These are phyloP conservation scores for Albatrellus ellisii DNA, from an alignment of 768 basidiomycete genomes.

Conservation along the genomic window DNA sequence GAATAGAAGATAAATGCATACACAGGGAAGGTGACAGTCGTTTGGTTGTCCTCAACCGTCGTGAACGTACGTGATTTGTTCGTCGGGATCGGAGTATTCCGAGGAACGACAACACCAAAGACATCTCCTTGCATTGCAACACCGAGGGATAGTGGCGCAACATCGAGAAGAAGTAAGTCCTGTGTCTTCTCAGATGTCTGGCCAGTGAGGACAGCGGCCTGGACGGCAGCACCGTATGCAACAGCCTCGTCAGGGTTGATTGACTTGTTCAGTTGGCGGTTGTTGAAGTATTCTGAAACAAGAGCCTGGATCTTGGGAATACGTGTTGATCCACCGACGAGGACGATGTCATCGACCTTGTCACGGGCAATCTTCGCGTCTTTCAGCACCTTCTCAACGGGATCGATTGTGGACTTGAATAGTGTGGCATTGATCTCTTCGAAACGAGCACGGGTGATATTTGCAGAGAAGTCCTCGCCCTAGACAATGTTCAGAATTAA, in stretches of 20 bases:
- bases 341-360: conserved; percentile 98
- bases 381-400: conserved; percentile 98
- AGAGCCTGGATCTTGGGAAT: conserved; percentile 98
- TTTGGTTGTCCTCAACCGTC: conserved; percentile 99
- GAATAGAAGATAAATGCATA: conserved; percentile 23
- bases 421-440: conserved; percentile 94
- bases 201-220: conserved; percentile 96
- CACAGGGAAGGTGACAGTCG: conserved; percentile 99
- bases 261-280: conserved; percentile 97
- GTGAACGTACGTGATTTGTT: conserved; percentile 99
- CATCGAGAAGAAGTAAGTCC: conserved; percentile 96
- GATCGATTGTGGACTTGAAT: conserved; percentile 97
- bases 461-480: conserved; percentile 97
- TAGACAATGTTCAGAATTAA: conserved; percentile 19
- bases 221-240: conserved; percentile 98
- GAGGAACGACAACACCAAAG: conserved; percentile 98
- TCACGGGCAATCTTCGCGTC: conserved; percentile 97
- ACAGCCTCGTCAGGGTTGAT: conserved; percentile 99
- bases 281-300: conserved; percentile 97
- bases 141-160: conserved; percentile 96
- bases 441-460: conserved; percentile 98
- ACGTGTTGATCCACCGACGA: conserved; percentile 99
- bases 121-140: conserved; percentile 99
- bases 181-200: conserved; percentile 99
- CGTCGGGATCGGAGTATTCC: conserved; percentile 98